Conservation (phyloP, 1,284 basidiomycete species). For the Moesziomyces sp. region DNA sequence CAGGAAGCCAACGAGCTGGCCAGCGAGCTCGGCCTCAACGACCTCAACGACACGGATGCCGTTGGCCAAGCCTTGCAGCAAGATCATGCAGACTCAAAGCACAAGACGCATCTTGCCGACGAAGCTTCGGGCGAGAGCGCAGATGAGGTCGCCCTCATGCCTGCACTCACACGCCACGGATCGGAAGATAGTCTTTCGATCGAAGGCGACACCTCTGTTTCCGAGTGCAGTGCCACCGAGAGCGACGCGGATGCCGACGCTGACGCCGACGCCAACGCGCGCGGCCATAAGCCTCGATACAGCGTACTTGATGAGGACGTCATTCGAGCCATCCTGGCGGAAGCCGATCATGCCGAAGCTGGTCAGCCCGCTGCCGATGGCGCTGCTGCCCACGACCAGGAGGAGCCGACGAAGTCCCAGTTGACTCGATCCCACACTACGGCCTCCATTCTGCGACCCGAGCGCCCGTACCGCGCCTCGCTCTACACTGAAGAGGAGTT, state of each 20-base stretch:
- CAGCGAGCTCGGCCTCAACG: constrained; percentile 37
- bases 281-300: constrained; percentile 25
- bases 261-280: constrained; percentile 15
- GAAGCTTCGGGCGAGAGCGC: constrained; percentile 16
- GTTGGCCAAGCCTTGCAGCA: constrained; percentile 14
- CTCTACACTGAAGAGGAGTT: constrained; percentile 54
- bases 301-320: constrained; percentile 40
- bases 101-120: background rate
- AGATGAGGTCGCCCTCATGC: constrained; percentile 22
- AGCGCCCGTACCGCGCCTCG: constrained; percentile 49
- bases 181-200: constrained; percentile 13
- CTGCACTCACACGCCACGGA: constrained; percentile 17
- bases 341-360: constrained; percentile 6
- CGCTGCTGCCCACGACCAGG: background rate
- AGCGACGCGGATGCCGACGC: constrained; percentile 27
- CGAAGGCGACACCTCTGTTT: constrained; percentile 38
- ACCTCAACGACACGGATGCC: constrained; percentile 37
- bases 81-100: background rate
- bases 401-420: constrained; percentile 1
- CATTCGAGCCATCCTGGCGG: constrained; percentile 38
- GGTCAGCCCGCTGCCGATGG: background rate
- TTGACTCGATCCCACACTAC: constrained; percentile 35
- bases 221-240: constrained; percentile 35
- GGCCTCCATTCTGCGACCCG: constrained; percentile 25
- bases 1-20: constrained; percentile 50